These are phyloP conservation scores for Aspergillus homomorphus DNA, from an alignment of 495 filamentous ascomycete genomes.

Conservation along the genomic window DNA sequence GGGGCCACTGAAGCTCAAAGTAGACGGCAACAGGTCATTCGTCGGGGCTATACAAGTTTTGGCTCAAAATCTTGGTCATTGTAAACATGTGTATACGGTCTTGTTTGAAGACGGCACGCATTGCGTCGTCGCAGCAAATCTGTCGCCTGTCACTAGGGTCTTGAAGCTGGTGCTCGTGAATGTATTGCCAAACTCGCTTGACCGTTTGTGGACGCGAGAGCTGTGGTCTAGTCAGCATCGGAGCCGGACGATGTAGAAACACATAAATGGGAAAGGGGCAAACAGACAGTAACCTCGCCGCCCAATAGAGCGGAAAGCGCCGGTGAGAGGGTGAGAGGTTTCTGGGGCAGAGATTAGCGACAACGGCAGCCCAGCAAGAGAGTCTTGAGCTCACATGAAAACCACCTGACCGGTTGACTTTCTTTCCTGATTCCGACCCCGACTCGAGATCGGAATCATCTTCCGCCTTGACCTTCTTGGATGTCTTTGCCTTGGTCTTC, in stretches of 20 bases:
- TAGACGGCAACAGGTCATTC: constrained; percentile 41
- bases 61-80: constrained; percentile 81
- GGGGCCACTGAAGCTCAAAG: background rate
- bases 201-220: constrained; percentile 92
- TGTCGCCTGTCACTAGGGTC: constrained; percentile 88
- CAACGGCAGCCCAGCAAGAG: background rate
- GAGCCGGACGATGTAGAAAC: background rate
- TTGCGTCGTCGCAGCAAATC: constrained; percentile 84
- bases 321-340: constrained; percentile 63
- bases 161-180: constrained; percentile 82
- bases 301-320: constrained; percentile 62
- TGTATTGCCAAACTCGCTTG: constrained; percentile 92
- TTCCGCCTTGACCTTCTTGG: constrained; percentile 69
- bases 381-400: constrained; percentile 55
- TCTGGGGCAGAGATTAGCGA: constrained; percentile 41
- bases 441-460: constrained; percentile 75
- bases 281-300: constrained; percentile 57
- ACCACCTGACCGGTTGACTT: constrained; percentile 60
- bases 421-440: constrained; percentile 59
- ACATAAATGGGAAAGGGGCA: background rate
- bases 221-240: constrained; percentile 36
- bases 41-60: constrained; percentile 63
- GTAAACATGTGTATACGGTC: constrained; percentile 96
- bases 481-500: constrained; percentile 67
- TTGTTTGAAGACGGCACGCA: constrained; percentile 87